Evolutionary conservation across 2,329 filamentous ascomycete genomes (phyloP), one percentile per base, ranked within the genome.

Genomic region (Aspergillus sp.): DNA sequence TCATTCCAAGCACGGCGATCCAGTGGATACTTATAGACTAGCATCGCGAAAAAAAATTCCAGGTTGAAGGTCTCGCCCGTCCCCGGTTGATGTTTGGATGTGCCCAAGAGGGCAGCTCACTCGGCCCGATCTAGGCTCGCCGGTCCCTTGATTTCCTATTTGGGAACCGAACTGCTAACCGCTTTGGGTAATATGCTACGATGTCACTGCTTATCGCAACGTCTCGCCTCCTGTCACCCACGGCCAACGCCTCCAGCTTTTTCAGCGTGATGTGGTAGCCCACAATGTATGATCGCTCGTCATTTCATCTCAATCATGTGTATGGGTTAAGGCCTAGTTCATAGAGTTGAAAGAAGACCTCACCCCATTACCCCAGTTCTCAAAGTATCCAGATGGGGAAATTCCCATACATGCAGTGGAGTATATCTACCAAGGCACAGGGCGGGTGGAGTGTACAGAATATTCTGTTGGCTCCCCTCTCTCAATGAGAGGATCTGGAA

Each of bases 181-280:
- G 0, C 1, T 57, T 47, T 2, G 1, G 51, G 64, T 1, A 65
- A 62, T 53, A 64, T 64, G 49, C 51, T 42, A 55, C 62, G 62
- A 56, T 2, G 3, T 33, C 24, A 14, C 47, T 45, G 45, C 50
- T 50, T 55, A 55, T 54, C 33, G 38, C 19, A 38, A 51, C 44
- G 53, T 48, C 38, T 48, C 16, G 19, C 40, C 40, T 42, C 35
- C 36, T n/a, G n/a, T n/a, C n/a, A n/a, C n/a, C n/a, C n/a, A n/a
- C n/a, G n/a, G n/a, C n/a, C n/a, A n/a, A n/a, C n/a, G n/a, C n/a
- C n/a, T n/a, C n/a, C n/a, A n/a, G n/a, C n/a, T n/a, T n/a, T n/a
- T n/a, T n/a, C n/a, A n/a, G 35, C 20, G 9, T 2, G 16, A 4
- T 38, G 10, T 36, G 33, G 13, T n/a, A 13, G 35, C 26, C 26